Evolutionary conservation across 2,329 filamentous ascomycete species (phyloP).

Genomic region (Ceratocystis cubensis): DNA sequence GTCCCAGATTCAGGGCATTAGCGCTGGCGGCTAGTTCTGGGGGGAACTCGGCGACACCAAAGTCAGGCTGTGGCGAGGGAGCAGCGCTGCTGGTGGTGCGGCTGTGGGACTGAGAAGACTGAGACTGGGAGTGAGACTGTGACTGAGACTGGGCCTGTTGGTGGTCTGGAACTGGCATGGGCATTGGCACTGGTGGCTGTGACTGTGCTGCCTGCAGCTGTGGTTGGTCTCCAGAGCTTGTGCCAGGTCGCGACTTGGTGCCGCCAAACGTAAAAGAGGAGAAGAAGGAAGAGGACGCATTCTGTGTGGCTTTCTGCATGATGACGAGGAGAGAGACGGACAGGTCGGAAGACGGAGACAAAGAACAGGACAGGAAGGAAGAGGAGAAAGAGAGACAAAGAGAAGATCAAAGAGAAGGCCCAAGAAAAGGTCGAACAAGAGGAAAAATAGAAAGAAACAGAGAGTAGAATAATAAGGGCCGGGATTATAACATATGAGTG

Average conservation of each 20-base stretch:
- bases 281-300: slow-evolving; percentile 31
- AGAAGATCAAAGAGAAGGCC: too few relatives aligned
- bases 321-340: not conserved
- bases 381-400: not conserved
- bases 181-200: not conserved
- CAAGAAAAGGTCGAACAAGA: not conserved
- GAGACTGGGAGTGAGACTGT: slow-evolving; percentile 13
- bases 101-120: slow-evolving; percentile 21
- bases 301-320: slow-evolving; percentile 22
- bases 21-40: slow-evolving; percentile 19
- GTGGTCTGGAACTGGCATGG: not conserved
- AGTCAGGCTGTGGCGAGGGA: slow-evolving; percentile 19
- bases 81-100: slow-evolving; percentile 17
- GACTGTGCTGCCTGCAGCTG: slow-evolving; percentile 14
- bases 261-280: slow-evolving; percentile 27
- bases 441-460: not conserved
- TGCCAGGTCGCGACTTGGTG: slow-evolving; percentile 28
- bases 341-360: not conserved
- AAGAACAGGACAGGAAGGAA: too few relatives aligned
- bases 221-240: slow-evolving; percentile 28
- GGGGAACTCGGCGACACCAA: slow-evolving; percentile 18
- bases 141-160: not conserved
- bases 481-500: too few relatives aligned
- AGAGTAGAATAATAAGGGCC: too few relatives aligned
- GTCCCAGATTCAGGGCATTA: slow-evolving; percentile 15